phyloP scores from a whole-genome alignment of 306 rosid genomes.

The Lupinus albus region DNA sequence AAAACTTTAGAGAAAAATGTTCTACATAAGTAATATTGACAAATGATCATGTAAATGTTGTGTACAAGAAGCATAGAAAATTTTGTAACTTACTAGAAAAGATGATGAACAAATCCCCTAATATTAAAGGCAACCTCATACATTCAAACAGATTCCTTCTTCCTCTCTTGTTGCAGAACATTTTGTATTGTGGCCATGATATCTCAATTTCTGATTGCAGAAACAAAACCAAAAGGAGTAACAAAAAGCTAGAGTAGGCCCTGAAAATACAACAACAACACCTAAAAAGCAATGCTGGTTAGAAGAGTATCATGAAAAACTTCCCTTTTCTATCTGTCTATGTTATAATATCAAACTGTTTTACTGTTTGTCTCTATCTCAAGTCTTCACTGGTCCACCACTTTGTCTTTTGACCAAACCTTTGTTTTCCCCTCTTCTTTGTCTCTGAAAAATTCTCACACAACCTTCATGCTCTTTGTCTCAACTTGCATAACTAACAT shows the following conservation, averaged over 20 bases:
- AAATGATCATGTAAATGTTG: no score
- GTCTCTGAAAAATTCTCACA: conserved; percentile 22
- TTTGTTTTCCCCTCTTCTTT: conserved; percentile 16
- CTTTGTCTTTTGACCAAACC: conserved; percentile 57
- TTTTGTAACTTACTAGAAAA: neutral
- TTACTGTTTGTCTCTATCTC: conserved; percentile 42
- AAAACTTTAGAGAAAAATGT: no score
- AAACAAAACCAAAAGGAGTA: conserved; percentile 43
- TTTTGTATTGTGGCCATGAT: conserved; percentile 19
- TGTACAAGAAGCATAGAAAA: no score
- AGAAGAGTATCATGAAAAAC: no score
- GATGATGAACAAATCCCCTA: conserved; percentile 19
- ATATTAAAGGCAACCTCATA: conserved; percentile 43
- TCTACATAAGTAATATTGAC: no score
- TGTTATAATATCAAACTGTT: conserved; percentile 42
- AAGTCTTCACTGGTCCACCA: conserved; percentile 54
- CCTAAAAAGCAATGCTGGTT: conserved; percentile 64
- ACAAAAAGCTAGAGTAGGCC: conserved; percentile 50
- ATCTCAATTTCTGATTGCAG: conserved; percentile 39
- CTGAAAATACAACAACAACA: conserved; percentile 28
- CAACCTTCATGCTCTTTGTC: conserved; percentile 15
- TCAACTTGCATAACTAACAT: neutral
- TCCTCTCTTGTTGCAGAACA: conserved; percentile 21
- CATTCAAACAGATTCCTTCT: conserved; percentile 43
- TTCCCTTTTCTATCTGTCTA: neutral